phyloP scores from a whole-genome alignment of 1,284 basidiomycete genomes.

The Chondrostereum purpureum region DNA sequence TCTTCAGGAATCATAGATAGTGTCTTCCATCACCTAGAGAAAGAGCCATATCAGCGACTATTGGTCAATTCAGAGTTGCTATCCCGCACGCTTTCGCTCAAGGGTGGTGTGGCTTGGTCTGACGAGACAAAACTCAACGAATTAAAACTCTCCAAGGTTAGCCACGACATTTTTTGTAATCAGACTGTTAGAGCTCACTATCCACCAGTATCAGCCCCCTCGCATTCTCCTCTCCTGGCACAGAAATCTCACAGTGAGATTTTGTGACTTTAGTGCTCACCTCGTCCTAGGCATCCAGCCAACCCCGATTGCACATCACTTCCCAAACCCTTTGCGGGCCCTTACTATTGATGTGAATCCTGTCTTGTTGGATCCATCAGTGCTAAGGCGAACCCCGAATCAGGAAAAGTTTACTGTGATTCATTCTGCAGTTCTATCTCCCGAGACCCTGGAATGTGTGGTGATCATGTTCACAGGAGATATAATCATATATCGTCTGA shows the following conservation, averaged over 20 bases:
- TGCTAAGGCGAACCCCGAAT: constrained; percentile 27
- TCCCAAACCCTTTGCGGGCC: constrained; percentile 55
- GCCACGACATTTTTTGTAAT: constrained; percentile 8
- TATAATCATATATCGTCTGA: constrained; percentile 55
- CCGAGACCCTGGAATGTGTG: constrained; percentile 63
- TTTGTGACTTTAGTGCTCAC: constrained; percentile 66
- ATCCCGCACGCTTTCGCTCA: constrained; percentile 27
- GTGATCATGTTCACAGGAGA: constrained; percentile 62
- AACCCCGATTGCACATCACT: constrained; percentile 43
- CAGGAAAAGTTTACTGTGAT: constrained; percentile 33
- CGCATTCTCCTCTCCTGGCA: constrained; percentile 67
- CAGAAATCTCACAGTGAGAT: constrained; percentile 57
- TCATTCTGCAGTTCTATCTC: constrained; percentile 50
- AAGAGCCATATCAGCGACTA: constrained; percentile 36
- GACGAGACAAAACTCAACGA: constrained; percentile 37
- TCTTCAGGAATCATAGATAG: constrained; percentile 34
- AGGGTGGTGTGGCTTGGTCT: constrained; percentile 47
- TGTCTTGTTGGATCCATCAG: constrained; percentile 39
- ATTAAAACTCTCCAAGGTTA: constrained; percentile 45
- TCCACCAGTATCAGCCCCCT: constrained; percentile 50
- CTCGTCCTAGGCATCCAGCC: constrained; percentile 45
- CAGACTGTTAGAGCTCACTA: not conserved
- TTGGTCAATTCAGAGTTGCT: constrained; percentile 18
- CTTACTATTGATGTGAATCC: constrained; percentile 57
- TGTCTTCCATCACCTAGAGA: constrained; percentile 36